Base-by-base conservation (phyloP, 176 grass and related monocot genomes). In the Dendrocalamus sinicus region DNA sequence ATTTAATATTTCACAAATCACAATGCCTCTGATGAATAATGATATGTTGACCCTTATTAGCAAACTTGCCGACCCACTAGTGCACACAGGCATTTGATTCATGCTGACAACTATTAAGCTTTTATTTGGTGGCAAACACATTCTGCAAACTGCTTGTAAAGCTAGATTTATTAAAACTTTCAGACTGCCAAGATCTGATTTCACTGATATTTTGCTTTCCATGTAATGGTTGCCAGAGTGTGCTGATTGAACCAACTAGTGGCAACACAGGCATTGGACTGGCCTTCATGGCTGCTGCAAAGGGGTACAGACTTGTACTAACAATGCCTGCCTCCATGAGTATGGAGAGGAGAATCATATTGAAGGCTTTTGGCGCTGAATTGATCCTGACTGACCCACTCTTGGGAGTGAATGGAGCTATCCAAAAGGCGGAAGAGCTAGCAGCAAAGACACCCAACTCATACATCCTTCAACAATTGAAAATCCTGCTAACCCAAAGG, bases 311-410 rank as follows among this genome's bases (percentile, higher is more conserved):
- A 22, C 93, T 98, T 71, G 37, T 88, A 7, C 81, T 98, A 15
- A 98, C 96, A 0, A 98, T 98, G 96, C 96, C 96, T 0, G 96
- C 96, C 0, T 86, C 93, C 62, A 95, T 98, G 93, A 98, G 93
- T 69, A 79, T 92, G 72, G 93, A 95, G 85, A 98, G 90, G 51
- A 92, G 93, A 81, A 97, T 89, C 71, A 88, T 97, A 66, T 60
- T 97, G 76, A 91, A 90, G 81, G 95, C 95, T 63, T 97, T 97
- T 58, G 95, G 95, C 35, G 92, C 92, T 45, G 89, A 97, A 58
- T 82, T 97, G 46, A 23, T 94, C 73, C 75, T 97, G 11, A 97
- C 95, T 10, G 92, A 97, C 73, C 89, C 95, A 72, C 90, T 88
- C 61, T 63, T 95, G 64, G 95, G 92, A 30, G 86, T 97, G 90